Base-by-base conservation (phyloP, 768 basidiomycete species). In the Hemileccinum rubropunctum region DNA sequence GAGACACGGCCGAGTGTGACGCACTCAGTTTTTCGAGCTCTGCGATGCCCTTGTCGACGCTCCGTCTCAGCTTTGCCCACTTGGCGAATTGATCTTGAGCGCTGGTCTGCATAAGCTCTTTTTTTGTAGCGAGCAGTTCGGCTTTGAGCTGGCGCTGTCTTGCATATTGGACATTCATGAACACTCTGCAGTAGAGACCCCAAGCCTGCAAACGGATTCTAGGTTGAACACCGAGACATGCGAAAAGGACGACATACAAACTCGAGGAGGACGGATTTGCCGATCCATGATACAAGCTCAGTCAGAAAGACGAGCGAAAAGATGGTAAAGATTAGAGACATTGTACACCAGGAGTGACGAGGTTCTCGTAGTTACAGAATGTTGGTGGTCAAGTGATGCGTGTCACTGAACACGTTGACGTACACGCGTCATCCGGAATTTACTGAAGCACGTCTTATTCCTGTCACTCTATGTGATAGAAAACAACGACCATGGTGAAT, bases 71-170 rank as follows among this genome's bases (percentile, higher is more conserved):
- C 72, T 93, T 94, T 41, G 95, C 95, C 95, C 97, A 98, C 72
- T 93, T 98, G 17, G 94, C 91, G 66, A 99, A 99, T 63, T 98
- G 91, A 63, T 98, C 95, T 65, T 98, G 97, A 15, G 93, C 89
- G 60, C 90, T 93, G 30, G 94, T 98, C 64, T 84, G 83, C 54
- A 87, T 68, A 3, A 98, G 82, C 64, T 98, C 92, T 21, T 87
- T 77, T 71, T 95, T 95, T 33, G 83, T 86, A 26, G 72, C 67
- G 38, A 98, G 75, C 27, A 98, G 81, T 48, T 94, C 85, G 8
- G 79, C 72, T 70, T 95, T 93, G 58, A 98, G 83, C 52, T 76
- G 69, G 20, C 78, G 75, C 62, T 95, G 90, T 51, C 79, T 74
- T 38, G 76, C 59, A 13, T 78, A 73, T 27, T 78, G 70, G 9